Base-by-base conservation (phyloP, 441 rosid species). In the Theobroma grandiflorum region DNA sequence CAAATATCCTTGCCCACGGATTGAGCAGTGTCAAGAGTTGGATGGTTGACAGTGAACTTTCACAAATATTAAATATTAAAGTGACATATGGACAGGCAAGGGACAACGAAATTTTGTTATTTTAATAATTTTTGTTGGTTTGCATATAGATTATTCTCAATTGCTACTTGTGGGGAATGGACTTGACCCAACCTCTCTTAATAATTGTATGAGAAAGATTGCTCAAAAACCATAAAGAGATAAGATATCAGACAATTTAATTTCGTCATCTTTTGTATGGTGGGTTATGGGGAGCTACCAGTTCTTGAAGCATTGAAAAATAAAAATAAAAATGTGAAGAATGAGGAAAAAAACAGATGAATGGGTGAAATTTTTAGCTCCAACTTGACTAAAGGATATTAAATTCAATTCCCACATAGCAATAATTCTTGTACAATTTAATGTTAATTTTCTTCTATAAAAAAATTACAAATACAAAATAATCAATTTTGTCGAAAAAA, bases 121-220 rank as follows among this genome's bases (percentile, higher is more conserved):
- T 65, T 15, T 72, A 49, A 72, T 40, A 59, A 26, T 5, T 83
- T 76, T 77, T 77, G 20, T 49, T 53, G 42, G 45, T 43, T 59
- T 73, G 35, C 42, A 74, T 26, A 26, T 26, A 26, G 0, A 26
- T 26, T 26, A 26, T 26, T 1, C 31, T 26, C 31, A 0, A 26
- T 26, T 26, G 31, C 31, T 26, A 26, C 10, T 0, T 45, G 14
- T 3, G 63, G 47, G 47, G 57, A n/a, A 70, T 70, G 72, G 35
- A 67, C 53, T 11, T 20, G 62, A 20, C 31, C 33, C 1, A 26
- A 1, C 65, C 38, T 31, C 31, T 61, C 38, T 61, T 31, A 12
- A 61, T 61, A 31, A 31, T 61, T 61, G 66, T 12, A 61, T 14
- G 38, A 61, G 65, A 61, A 26, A 59, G 16, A 31, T 11, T 11